Evolutionary conservation across 768 basidiomycete genomes (phyloP).

Genomic region (Collybia sordida): DNA sequence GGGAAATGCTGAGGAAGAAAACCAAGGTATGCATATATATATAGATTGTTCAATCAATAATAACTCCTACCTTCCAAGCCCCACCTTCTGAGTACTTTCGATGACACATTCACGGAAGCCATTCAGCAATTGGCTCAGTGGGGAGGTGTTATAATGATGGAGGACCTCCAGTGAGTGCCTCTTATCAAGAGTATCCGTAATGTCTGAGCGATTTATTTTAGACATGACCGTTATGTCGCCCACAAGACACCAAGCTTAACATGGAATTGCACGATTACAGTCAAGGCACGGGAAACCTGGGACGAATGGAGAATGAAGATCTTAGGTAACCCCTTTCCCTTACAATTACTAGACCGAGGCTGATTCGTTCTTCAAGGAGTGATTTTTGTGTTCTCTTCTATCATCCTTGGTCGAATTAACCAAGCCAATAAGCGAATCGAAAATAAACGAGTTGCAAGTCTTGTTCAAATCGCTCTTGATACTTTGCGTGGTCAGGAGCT

Average conservation of each 20-base stretch:
- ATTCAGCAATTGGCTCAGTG: slow-evolving; percentile 74
- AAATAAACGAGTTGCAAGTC: slow-evolving; percentile 61
- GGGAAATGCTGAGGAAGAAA: slow-evolving; percentile 56
- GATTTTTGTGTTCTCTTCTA: slow-evolving; percentile 1
- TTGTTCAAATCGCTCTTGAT: slow-evolving; percentile 80
- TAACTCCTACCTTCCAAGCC: slow-evolving; percentile 36
- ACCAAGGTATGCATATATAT: slow-evolving; percentile 43
- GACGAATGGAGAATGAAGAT: slow-evolving; percentile 63
- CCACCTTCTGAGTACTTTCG: slow-evolving; percentile 55
- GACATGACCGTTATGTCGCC: slow-evolving; percentile 74
- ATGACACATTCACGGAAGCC: slow-evolving; percentile 77
- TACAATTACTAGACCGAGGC: background rate
- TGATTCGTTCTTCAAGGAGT: slow-evolving; percentile 7
- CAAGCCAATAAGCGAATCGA: slow-evolving; percentile 57
- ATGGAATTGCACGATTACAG: slow-evolving; percentile 62
- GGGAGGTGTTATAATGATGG: slow-evolving; percentile 68
- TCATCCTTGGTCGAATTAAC: slow-evolving; percentile 24
- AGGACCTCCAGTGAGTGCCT: slow-evolving; percentile 59
- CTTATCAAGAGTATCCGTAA: slow-evolving; percentile 5
- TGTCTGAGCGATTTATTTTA: slow-evolving; percentile 27
- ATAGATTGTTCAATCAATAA: slow-evolving; percentile 1
- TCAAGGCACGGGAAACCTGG: slow-evolving; percentile 70
- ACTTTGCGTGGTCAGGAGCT: slow-evolving; percentile 81
- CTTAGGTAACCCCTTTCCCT: slow-evolving; percentile 45
- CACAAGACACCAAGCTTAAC: slow-evolving; percentile 69